phyloP scores from a whole-genome alignment of 1,139 yeast species.

The Kurtzmaniella quercitrusa region DNA sequence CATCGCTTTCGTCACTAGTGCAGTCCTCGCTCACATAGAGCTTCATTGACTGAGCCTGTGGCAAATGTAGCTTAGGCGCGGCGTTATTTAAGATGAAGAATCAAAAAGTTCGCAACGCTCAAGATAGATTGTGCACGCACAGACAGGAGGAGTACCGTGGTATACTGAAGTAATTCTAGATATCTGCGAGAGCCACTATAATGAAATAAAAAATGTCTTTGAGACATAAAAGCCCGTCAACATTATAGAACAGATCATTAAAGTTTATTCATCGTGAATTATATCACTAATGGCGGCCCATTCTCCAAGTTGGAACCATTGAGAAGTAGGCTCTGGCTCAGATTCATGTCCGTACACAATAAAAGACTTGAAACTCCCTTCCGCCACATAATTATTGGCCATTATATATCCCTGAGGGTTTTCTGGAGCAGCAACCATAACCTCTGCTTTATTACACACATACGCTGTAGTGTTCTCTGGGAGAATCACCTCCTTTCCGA shows the following conservation, averaged over 20 bases:
- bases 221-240: no score
- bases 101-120: no score
- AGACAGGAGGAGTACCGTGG: no score
- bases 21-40: neutral
- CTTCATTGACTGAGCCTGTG: no score
- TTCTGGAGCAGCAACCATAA: constrained; percentile 17
- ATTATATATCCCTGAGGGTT: constrained; percentile 19
- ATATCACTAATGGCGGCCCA: constrained; percentile 30
- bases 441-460: constrained; percentile 28
- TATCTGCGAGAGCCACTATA: no score
- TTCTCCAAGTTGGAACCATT: constrained; percentile 33
- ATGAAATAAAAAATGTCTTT: no score
- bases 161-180: no score
- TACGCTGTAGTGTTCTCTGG: constrained; percentile 23
- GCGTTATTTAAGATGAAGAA: no score
- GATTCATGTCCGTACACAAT: constrained; percentile 40
- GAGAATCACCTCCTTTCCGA: constrained; percentile 25
- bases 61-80: no score
- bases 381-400: constrained; percentile 25
- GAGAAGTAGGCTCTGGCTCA: constrained; percentile 24
- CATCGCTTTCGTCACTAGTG: no score
- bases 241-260: neutral
- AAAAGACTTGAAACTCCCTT: constrained; percentile 29
- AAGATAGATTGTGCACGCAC: no score
- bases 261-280: constrained; percentile 18